Percentiles rank a stretch among this genome's conserved stretches.
Conservation (phyloP, 2,329 filamentous ascomycete genomes). For the Paracorniculantispora psalliotae region DNA sequence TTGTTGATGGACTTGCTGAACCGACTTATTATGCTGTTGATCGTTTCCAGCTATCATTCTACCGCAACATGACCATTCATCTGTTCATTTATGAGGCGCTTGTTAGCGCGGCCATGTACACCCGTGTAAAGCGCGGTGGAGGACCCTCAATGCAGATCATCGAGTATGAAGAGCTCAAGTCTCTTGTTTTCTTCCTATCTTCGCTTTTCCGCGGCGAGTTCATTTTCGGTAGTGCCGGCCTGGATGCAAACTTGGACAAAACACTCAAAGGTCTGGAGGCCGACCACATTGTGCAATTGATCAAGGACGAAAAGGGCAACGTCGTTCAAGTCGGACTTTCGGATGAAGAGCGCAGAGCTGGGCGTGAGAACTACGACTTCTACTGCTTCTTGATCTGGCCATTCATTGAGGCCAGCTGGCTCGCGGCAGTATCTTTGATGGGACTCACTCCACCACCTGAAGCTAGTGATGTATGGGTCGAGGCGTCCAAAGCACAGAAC, state of each 20-base stretch:
- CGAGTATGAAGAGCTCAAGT: slow-evolving; percentile 63
- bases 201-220: slow-evolving; percentile 94
- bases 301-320: slow-evolving; percentile 48
- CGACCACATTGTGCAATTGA: slow-evolving; percentile 70
- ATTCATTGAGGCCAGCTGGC: slow-evolving; percentile 91
- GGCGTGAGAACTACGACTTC: slow-evolving; percentile 94
- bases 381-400: slow-evolving; percentile 99
- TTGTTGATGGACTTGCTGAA: slow-evolving; percentile 74
- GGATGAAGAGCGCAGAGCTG: slow-evolving; percentile 67
- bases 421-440: slow-evolving; percentile 82
- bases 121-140: slow-evolving; percentile 84
- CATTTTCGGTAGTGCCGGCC: slow-evolving; percentile 85
- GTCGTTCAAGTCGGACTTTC: slow-evolving; percentile 70
- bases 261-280: slow-evolving; percentile 73
- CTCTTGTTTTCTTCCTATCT: slow-evolving; percentile 84
- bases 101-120: slow-evolving; percentile 87
- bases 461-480: slow-evolving; percentile 70
- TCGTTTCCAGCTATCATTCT: slow-evolving; percentile 94
- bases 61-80: slow-evolving; percentile 99
- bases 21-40: slow-evolving; percentile 94
- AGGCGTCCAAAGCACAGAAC: slow-evolving; percentile 71
- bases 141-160: slow-evolving; percentile 77
- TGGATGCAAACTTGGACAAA: slow-evolving; percentile 73
- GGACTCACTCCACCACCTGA: slow-evolving; percentile 64
- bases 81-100: slow-evolving; percentile 92